Conservation (phyloP, 768 basidiomycete genomes). For the Lentinula guzmanii region DNA sequence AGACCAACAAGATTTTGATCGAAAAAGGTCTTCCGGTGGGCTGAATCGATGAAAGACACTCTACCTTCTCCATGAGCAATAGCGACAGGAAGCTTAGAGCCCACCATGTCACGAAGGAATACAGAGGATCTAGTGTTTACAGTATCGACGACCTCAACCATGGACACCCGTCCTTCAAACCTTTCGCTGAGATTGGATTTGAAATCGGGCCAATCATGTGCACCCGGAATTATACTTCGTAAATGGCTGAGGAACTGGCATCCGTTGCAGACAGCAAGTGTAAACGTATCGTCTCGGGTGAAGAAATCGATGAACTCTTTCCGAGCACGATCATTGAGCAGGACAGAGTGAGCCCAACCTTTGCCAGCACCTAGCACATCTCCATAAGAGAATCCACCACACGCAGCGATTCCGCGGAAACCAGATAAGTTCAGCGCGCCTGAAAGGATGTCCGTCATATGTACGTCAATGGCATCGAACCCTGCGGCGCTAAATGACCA, state of each 20-base stretch:
- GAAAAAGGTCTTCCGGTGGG: slow-evolving; percentile 29
- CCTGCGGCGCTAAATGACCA: slow-evolving; percentile 95
- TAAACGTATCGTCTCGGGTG: slow-evolving; percentile 72
- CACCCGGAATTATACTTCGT: slow-evolving; percentile 82
- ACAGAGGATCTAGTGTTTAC: slow-evolving; percentile 49
- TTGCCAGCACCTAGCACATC: slow-evolving; percentile 97
- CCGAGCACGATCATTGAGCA: slow-evolving; percentile 74
- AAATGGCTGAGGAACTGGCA: slow-evolving; percentile 96
- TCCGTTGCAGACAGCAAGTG: slow-evolving; percentile 94
- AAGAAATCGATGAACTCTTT: slow-evolving; percentile 81
- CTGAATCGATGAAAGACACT: slow-evolving; percentile 45
- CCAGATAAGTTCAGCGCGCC: slow-evolving; percentile 53
- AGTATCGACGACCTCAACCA: slow-evolving; percentile 70
- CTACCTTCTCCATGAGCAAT: slow-evolving; percentile 95
- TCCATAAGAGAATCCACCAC: slow-evolving; percentile 98
- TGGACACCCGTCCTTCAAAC: slow-evolving; percentile 83
- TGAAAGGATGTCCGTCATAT: slow-evolving; percentile 94
- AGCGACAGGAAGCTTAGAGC: slow-evolving; percentile 68
- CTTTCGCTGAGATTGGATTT: slow-evolving; percentile 83
- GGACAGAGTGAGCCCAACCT: slow-evolving; percentile 96
- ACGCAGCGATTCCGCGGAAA: slow-evolving; percentile 90
- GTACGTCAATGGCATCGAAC: slow-evolving; percentile 93
- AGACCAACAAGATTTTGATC: slow-evolving; percentile 56
- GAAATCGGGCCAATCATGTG: slow-evolving; percentile 84
- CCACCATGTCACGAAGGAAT: slow-evolving; percentile 44